A percentile compares a stretch with the other conserved stretches of the same genome.
Evolutionary conservation across 768 basidiomycete genomes (phyloP).

Genomic region (Tulasnella sp.): DNA sequence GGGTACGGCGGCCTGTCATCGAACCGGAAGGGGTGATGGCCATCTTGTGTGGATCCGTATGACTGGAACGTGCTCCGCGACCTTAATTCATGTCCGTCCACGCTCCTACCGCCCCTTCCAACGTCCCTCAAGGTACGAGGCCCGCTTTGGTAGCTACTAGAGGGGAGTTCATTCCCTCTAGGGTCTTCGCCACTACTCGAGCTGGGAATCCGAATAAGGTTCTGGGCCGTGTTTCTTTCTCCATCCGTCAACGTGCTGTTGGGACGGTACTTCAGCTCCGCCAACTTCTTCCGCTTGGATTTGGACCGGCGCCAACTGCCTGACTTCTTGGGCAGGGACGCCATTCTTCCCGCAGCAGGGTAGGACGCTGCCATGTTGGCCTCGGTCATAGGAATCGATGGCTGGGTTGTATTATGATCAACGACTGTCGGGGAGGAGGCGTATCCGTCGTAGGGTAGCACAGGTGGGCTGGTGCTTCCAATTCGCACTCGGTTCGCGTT

Average conservation of each 20-base stretch:
- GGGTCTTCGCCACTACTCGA: neutral
- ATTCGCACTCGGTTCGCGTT: neutral
- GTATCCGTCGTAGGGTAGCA: neutral
- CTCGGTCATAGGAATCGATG: neutral
- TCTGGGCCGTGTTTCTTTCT: neutral
- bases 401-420: neutral
- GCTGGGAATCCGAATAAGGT: slow-evolving; percentile 3
- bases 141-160: neutral
- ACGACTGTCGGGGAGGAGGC: neutral
- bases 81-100: neutral
- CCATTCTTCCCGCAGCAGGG: neutral
- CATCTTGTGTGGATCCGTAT: neutral
- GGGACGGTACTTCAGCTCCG: slow-evolving; percentile 2
- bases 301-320: neutral
- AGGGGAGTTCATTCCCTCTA: neutral
- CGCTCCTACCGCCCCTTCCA: neutral
- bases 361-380: neutral
- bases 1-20: neutral
- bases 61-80: slow-evolving; percentile 1
- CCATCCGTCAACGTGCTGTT: slow-evolving; percentile 13
- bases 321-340: neutral
- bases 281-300: slow-evolving; percentile 14
- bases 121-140: neutral
- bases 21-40: neutral
- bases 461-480: neutral